A percentile compares a stretch with the other conserved stretches of the same genome.
phyloP scores from a whole-genome alignment of 805 yeast species.

The Yarrowia divulgata region DNA sequence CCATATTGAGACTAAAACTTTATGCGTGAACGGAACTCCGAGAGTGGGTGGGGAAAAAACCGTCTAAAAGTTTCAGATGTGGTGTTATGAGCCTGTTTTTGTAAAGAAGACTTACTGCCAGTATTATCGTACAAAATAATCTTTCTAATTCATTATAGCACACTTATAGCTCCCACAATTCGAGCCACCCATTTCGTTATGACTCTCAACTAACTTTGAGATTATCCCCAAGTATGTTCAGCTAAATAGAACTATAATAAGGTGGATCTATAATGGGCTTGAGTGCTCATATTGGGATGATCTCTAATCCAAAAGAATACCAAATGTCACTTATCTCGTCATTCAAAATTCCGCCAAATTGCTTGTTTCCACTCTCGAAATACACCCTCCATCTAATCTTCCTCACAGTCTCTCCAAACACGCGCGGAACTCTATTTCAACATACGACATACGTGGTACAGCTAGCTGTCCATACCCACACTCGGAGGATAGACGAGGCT shows the following conservation, averaged over 20 bases:
- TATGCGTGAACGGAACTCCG: neutral
- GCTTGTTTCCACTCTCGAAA: too few relatives aligned
- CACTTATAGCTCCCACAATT: too few relatives aligned
- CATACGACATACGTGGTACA: slow-evolving; percentile 29
- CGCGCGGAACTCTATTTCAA: slow-evolving; percentile 3
- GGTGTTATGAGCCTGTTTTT: too few relatives aligned
- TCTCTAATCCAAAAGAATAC: too few relatives aligned
- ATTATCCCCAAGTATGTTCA: neutral
- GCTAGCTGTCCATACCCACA: neutral
- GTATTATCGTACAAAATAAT: too few relatives aligned
- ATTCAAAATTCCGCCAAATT: neutral
- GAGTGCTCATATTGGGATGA: neutral
- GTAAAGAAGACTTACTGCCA: too few relatives aligned
- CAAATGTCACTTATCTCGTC: too few relatives aligned
- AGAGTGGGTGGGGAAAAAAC: neutral
- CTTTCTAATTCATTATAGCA: too few relatives aligned
- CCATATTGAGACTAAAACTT: slow-evolving; percentile 21
- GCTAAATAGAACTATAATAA: neutral
- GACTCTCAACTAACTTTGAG: neutral
- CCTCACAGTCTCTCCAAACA: neutral
- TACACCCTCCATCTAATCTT: neutral
- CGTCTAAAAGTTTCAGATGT: too few relatives aligned
- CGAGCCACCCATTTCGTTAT: too few relatives aligned
- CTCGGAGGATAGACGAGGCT: slow-evolving; percentile 9
- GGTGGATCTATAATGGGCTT: neutral